Base-by-base conservation (phyloP, 129 eudicot genomes). In the Tanacetum coccineum region DNA sequence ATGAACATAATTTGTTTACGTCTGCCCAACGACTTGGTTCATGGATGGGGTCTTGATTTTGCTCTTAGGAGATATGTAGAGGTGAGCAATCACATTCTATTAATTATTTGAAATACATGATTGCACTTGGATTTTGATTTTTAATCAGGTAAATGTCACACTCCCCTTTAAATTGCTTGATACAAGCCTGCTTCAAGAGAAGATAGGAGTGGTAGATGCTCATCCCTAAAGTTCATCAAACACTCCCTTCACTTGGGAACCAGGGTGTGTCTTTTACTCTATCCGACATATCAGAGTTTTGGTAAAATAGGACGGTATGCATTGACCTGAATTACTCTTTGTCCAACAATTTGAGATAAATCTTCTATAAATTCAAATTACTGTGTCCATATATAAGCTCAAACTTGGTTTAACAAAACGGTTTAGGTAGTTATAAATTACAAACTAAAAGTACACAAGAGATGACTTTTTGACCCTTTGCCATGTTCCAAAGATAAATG, bases 41-140 rank as follows among this genome's bases (percentile, higher is more conserved):
- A 90, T 40, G 97, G 97, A 66, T 90, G 95, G 95, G 97, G 91
- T 59, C 89, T 90, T 58, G 95, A 90, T 81, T 90, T 90, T 82
- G 89, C 97, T 58, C 90, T 90, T 58, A 75, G 89, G 67, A 82
- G 78, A 79, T 90, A 95, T 68, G 95, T 84, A 56, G 83, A 86
- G 87, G 97, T 87, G 25, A 64, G 86, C 39, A 47, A 3, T 32
- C 36, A 26, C 17, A 52, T 42, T 64, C 26, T 6, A n/a, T 52
- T 2, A 8, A 13, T 14, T 51, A 14, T 56, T 57, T 57, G 40
- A 45, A 9, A 13, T 57, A 10, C 11, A 44, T 15, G 26, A 8
- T 45, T 70, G 46, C 73, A 70, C 58, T 56, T 70, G 18, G 32
- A 42, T 62, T 62, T 30, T 62, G 67, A 62, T 40, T 18, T 3